These are phyloP conservation scores for Leptographium lundbergii DNA, from an alignment of 2,329 filamentous ascomycete species.

Conservation along the genomic window DNA sequence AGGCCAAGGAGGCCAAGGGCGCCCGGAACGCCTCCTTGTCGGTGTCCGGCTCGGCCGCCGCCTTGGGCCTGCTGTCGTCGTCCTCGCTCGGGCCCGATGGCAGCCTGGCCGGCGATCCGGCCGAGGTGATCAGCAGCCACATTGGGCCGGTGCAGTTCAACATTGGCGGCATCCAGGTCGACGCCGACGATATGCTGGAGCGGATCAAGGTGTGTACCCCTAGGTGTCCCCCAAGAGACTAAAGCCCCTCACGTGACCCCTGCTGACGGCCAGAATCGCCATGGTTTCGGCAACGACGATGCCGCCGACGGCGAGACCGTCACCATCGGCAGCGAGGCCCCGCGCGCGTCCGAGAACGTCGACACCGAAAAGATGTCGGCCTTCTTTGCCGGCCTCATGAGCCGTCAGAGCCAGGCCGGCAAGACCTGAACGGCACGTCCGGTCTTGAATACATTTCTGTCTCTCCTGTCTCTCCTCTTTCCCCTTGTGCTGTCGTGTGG, in stretches of 20 bases:
- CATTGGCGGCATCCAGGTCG: constrained; percentile 92
- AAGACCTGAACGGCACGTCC: constrained; percentile 4
- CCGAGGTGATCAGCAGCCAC: constrained; percentile 52
- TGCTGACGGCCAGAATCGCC: constrained; percentile 34
- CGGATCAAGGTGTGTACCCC: constrained; percentile 56
- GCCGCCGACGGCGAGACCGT: not conserved
- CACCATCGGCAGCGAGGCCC: not conserved
- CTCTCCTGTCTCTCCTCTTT: not conserved
- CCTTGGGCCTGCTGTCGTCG: constrained; percentile 19
- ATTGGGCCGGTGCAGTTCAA: constrained; percentile 96
- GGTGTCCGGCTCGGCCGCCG: not conserved
- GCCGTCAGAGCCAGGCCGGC: constrained; percentile 21
- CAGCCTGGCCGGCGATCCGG: constrained; percentile 22
- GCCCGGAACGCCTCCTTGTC: not conserved
- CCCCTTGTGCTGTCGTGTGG: not conserved
- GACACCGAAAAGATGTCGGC: constrained; percentile 45
- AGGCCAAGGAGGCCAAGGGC: constrained; percentile 22
- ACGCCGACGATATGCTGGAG: constrained; percentile 86
- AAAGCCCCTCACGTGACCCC: no score
- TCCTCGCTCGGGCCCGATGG: constrained; percentile 11
- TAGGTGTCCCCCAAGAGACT: no score
- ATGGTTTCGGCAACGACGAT: constrained; percentile 30
- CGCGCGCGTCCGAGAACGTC: constrained; percentile 21
- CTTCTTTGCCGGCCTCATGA: constrained; percentile 49
- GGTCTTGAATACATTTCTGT: not conserved